These are phyloP conservation scores for Aureobasidium sp. DNA, from an alignment of 2,329 filamentous ascomycete species.

Conservation along the genomic window DNA sequence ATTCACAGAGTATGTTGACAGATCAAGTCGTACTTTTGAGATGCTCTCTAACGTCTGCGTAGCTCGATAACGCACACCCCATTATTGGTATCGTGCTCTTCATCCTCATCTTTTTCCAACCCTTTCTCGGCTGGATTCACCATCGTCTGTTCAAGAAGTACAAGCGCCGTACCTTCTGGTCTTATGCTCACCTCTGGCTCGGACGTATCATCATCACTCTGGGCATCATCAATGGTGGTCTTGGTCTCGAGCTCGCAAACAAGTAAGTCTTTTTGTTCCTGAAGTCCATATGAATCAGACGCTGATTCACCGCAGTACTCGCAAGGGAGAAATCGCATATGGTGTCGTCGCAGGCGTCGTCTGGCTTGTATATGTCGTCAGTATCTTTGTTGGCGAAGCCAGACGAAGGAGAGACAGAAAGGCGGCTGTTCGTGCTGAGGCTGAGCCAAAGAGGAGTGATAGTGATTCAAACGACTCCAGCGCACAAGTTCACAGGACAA, in stretches of 20 bases:
- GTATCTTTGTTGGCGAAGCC: conserved; percentile 26
- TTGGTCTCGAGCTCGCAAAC: conserved; percentile 17
- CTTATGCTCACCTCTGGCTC: conserved; percentile 25
- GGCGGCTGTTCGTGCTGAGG: conserved; percentile 2
- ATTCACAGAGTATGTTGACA: conserved; percentile 26
- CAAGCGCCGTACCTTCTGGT: conserved; percentile 39
- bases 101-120: conserved; percentile 48
- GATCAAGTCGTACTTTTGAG: too few relatives aligned
- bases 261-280: not conserved
- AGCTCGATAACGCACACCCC: conserved; percentile 40
- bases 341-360: conserved; percentile 44
- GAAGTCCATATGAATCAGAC: not conserved
- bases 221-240: conserved; percentile 17
- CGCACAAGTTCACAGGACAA: not conserved
- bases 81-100: conserved; percentile 51
- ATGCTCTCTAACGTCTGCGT: not conserved
- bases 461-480: not conserved
- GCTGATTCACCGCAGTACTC: not conserved
- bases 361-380: conserved; percentile 36
- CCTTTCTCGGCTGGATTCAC: conserved; percentile 45
- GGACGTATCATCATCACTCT: conserved; percentile 22
- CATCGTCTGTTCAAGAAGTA: conserved; percentile 45
- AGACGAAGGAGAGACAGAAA: conserved; percentile 18
- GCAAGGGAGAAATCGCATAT: conserved; percentile 38
- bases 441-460: conserved; percentile 7